phyloP scores from a whole-genome alignment of 352 stramenopile species.

The Phytophthora lateralis region DNA sequence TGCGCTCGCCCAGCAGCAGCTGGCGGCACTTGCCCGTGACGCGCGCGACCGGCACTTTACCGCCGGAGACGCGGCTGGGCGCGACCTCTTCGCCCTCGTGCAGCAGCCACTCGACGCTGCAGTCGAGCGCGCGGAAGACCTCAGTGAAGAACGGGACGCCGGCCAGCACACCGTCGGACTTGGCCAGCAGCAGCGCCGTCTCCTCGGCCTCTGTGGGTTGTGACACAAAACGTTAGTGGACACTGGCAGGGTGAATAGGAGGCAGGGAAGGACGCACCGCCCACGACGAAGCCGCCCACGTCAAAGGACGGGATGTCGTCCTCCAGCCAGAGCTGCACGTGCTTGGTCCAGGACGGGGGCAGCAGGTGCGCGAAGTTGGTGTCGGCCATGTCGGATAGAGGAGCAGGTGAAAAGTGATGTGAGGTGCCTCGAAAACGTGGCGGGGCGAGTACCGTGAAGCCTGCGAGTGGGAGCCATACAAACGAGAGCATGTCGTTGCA shows the following conservation, averaged over 20 bases:
- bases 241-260: background rate
- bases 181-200: conserved; percentile 90
- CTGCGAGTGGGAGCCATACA: conserved; percentile 5
- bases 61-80: conserved; percentile 39
- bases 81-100: conserved; percentile 70
- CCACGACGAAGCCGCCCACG: conserved; percentile 98
- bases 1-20: conserved; percentile 96
- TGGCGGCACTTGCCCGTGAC: conserved; percentile 94
- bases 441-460: conserved; percentile 1
- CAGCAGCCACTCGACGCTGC: conserved; percentile 92
- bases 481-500: conserved; percentile 2
- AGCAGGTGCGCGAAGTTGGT: conserved; percentile 64
- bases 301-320: conserved; percentile 98
- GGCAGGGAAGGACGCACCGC: conserved; percentile 41
- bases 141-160: conserved; percentile 96
- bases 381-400: conserved; percentile 31
- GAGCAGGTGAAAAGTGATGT: conserved; percentile 5
- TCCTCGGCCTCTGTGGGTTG: conserved; percentile 59
- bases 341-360: conserved; percentile 82
- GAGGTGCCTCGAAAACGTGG: background rate
- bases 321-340: conserved; percentile 94
- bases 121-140: conserved; percentile 93
- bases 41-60: conserved; percentile 93
- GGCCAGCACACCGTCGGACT: conserved; percentile 94
- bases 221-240: background rate